A percentile compares a stretch with the other conserved stretches of the same genome.
phyloP scores from a whole-genome alignment of 2,329 filamentous ascomycete genomes.

The Bipolaris oryzae region DNA sequence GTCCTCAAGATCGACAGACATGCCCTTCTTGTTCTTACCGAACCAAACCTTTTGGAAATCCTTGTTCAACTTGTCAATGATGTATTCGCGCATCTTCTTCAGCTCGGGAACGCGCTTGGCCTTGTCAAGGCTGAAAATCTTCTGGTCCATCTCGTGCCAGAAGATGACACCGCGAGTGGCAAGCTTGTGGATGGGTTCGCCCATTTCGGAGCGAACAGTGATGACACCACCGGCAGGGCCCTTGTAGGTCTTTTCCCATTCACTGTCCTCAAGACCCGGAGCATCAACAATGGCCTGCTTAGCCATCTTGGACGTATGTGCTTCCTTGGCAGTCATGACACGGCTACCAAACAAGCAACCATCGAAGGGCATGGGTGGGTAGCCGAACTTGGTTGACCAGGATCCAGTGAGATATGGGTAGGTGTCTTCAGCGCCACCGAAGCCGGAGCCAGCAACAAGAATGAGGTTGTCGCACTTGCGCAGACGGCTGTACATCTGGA shows the following conservation, averaged over 20 bases:
- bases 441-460: conserved; percentile 56
- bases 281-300: conserved; percentile 55
- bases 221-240: conserved; percentile 90
- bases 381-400: conserved; percentile 53
- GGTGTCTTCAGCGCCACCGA: conserved; percentile 55
- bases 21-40: conserved; percentile 50
- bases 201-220: conserved; percentile 98
- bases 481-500: conserved; percentile 54
- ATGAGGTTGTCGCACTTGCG: conserved; percentile 55
- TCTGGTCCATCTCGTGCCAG: conserved; percentile 99
- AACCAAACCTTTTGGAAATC: conserved; percentile 60
- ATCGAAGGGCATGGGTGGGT: conserved; percentile 56
- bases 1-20: conserved; percentile 54
- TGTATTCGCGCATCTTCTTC: conserved; percentile 53
- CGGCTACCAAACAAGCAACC: conserved; percentile 56
- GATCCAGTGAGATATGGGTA: conserved; percentile 55
- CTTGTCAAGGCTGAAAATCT: conserved; percentile 96
- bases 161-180: conserved; percentile 94
- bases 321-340: conserved; percentile 57
- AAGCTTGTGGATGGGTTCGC: conserved; percentile 98
- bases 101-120: conserved; percentile 60
- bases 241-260: conserved; percentile 58
- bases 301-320: conserved; percentile 51
- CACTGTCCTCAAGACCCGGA: conserved; percentile 50
- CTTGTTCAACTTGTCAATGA: conserved; percentile 55